These are phyloP conservation scores for Cladosporium sp. DNA, from an alignment of 2,329 filamentous ascomycete genomes.

Conservation along the genomic window DNA sequence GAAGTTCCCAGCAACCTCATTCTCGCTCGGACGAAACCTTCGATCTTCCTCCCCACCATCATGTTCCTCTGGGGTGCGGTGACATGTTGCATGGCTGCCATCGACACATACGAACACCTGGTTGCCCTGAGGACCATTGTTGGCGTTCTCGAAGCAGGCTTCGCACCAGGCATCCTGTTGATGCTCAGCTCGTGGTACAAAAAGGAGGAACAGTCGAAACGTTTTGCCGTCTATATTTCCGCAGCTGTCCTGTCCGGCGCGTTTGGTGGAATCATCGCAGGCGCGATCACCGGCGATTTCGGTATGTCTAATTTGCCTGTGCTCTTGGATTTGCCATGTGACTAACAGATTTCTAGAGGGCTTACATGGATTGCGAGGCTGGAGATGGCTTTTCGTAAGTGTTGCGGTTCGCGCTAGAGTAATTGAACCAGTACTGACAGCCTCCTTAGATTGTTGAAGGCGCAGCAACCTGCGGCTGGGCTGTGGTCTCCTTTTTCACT, in stretches of 20 bases:
- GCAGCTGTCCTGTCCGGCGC: conserved; percentile 53
- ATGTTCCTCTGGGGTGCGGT: conserved; percentile 50
- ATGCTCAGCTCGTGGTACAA: conserved; percentile 58
- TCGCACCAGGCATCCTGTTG: conserved; percentile 52
- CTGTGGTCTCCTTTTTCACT: conserved; percentile 41
- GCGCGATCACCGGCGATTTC: conserved; percentile 27
- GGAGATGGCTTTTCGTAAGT: conserved; percentile 40
- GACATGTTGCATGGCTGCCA: conserved; percentile 46
- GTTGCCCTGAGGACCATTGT: conserved; percentile 51
- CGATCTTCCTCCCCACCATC: conserved; percentile 46
- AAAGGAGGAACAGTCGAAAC: conserved; percentile 52
- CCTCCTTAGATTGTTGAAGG: conserved; percentile 31
- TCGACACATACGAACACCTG: conserved; percentile 45
- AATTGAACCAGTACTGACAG: background rate
- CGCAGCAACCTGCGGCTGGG: conserved; percentile 42
- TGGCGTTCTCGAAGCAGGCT: conserved; percentile 52
- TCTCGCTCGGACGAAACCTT: conserved; percentile 46
- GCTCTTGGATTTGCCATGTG: too few species aligned
- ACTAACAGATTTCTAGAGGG: conserved; percentile 29
- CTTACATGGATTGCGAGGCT: conserved; percentile 36
- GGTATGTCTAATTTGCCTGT: too few species aligned
- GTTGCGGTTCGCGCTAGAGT: background rate
- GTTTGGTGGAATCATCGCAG: conserved; percentile 42
- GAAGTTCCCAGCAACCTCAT: conserved; percentile 53
- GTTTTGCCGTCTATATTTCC: conserved; percentile 55